A percentile compares a stretch with the other conserved stretches of the same genome.
These are phyloP conservation scores for Saccharomycopsis sp. DNA, from an alignment of 805 yeast species.

Conservation along the genomic window DNA sequence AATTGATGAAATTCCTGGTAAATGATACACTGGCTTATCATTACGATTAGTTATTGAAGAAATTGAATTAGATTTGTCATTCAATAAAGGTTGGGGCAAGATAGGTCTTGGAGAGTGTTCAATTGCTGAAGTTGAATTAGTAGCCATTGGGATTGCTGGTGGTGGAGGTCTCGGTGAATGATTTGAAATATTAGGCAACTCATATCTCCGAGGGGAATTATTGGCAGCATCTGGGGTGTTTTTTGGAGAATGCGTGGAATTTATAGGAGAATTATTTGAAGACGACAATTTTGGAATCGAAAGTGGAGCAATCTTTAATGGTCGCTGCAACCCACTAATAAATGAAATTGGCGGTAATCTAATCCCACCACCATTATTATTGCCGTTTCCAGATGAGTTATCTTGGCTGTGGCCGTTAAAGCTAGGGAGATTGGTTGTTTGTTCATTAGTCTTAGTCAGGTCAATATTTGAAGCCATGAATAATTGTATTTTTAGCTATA, in stretches of 20 bases:
- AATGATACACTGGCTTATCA: not conserved
- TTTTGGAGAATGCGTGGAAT: not conserved
- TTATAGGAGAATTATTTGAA: not conserved
- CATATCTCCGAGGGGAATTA: not conserved
- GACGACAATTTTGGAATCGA: conserved; percentile 4
- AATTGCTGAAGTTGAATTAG: not conserved
- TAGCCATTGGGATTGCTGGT: not conserved
- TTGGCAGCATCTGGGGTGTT: not conserved
- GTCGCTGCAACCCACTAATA: conserved; percentile 22
- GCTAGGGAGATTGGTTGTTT: too few species aligned
- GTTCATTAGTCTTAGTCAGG: too few species aligned
- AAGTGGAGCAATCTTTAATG: not conserved
- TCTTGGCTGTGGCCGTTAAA: conserved; percentile 1
- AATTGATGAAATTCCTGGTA: not conserved
- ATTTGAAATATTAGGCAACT: not conserved
- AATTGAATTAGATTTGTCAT: not conserved
- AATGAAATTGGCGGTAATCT: conserved; percentile 37
- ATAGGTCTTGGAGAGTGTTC: too few species aligned
- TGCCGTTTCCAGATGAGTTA: conserved; percentile 2
- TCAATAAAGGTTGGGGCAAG: too few species aligned
- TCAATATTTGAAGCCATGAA: too few species aligned
- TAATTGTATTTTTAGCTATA: too few species aligned
- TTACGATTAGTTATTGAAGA: not conserved
- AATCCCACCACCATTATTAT: conserved; percentile 16
- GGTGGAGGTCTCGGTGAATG: too few species aligned